Percentiles rank a stretch among this genome's conserved stretches.
These are phyloP conservation scores for Sordariomycetes sp. DNA, from an alignment of 2,329 filamentous ascomycete genomes.

Conservation along the genomic window DNA sequence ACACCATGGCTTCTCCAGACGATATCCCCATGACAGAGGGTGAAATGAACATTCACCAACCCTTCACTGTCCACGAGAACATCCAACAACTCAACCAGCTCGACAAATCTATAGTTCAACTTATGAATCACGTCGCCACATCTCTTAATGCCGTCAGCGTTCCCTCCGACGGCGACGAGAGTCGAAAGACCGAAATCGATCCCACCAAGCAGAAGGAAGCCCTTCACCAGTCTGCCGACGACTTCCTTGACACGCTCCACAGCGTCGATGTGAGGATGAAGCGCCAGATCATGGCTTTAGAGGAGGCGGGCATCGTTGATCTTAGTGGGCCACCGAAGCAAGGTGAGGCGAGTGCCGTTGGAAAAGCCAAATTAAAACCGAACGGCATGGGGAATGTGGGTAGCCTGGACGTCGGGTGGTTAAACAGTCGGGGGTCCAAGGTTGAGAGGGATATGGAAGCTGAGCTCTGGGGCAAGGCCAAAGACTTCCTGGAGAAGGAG, in stretches of 20 bases:
- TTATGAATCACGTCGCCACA: slow-evolving; percentile 34
- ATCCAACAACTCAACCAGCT: slow-evolving; percentile 74
- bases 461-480: slow-evolving; percentile 57
- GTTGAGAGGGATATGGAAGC: slow-evolving; percentile 77
- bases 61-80: slow-evolving; percentile 67
- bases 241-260: slow-evolving; percentile 67
- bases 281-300: slow-evolving; percentile 59
- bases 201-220: slow-evolving; percentile 41
- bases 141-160: slow-evolving; percentile 35
- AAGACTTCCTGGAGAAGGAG: slow-evolving; percentile 24
- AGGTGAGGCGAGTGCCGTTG: slow-evolving; percentile 6
- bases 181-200: slow-evolving; percentile 19
- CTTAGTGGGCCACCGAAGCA: slow-evolving; percentile 24
- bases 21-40: slow-evolving; percentile 20
- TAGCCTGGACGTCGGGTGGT: slow-evolving; percentile 72
- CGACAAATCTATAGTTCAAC: slow-evolving; percentile 47
- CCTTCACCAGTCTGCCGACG: slow-evolving; percentile 50
- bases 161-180: slow-evolving; percentile 5
- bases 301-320: slow-evolving; percentile 70
- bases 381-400: slow-evolving; percentile 47
- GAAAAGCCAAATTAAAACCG: slow-evolving; percentile 34
- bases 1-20: slow-evolving; percentile 20
- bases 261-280: slow-evolving; percentile 66
- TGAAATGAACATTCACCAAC: slow-evolving; percentile 21
- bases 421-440: slow-evolving; percentile 78